Conservation (phyloP, 2,329 filamentous ascomycete species). For the Alternaria novae-zelandiae region DNA sequence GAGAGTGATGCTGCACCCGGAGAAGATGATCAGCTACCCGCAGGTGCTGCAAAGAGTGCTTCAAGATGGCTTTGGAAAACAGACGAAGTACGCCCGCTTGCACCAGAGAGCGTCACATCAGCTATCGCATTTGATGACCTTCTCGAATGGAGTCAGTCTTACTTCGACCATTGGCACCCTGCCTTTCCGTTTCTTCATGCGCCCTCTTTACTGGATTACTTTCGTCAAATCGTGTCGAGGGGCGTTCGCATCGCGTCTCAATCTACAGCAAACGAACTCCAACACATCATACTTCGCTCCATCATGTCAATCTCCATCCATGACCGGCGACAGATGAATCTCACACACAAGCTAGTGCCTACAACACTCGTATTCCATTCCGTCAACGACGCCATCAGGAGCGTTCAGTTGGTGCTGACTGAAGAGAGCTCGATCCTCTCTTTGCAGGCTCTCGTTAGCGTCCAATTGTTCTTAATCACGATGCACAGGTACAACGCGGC, state of each 20-base stretch:
- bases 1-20: slow-evolving; percentile 26
- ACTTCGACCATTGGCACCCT: slow-evolving; percentile 37
- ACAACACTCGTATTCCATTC: slow-evolving; percentile 23
- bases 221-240: slow-evolving; percentile 11
- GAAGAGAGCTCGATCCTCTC: slow-evolving; percentile 32
- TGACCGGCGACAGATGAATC: slow-evolving; percentile 27
- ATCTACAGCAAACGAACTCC: slow-evolving; percentile 13
- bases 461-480: slow-evolving; percentile 29
- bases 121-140: slow-evolving; percentile 26
- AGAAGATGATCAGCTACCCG: slow-evolving; percentile 27
- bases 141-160: slow-evolving; percentile 35
- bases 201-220: slow-evolving; percentile 27
- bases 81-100: slow-evolving; percentile 17
- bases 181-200: slow-evolving; percentile 34
- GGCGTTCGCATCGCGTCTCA: slow-evolving; percentile 1
- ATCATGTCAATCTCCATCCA: slow-evolving; percentile 30
- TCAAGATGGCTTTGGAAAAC: slow-evolving; percentile 28
- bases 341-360: slow-evolving; percentile 12
- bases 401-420: slow-evolving; percentile 20
- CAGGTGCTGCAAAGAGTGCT: slow-evolving; percentile 27
- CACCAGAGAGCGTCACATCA: background rate
- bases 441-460: slow-evolving; percentile 31
- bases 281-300: slow-evolving; percentile 29
- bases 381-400: slow-evolving; percentile 29
- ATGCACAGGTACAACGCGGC: slow-evolving; percentile 37